Conservation (phyloP, 1,284 basidiomycete species). For the Boletus nobilissimus region DNA sequence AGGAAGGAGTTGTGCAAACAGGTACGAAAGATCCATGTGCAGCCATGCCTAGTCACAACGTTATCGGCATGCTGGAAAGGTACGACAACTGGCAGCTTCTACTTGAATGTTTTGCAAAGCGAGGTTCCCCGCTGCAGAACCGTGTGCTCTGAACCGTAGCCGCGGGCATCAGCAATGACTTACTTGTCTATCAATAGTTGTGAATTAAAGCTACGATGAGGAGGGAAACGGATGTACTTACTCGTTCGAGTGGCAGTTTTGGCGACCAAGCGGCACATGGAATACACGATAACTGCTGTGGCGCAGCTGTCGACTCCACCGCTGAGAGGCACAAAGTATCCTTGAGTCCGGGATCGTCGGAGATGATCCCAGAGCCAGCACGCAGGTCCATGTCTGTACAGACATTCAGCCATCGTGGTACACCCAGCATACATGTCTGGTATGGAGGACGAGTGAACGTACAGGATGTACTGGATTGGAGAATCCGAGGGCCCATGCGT, state of each 20-base stretch:
- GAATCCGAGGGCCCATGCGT: conserved; percentile 62
- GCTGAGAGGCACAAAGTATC: conserved; percentile 95
- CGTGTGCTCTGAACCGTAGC: conserved; percentile 90
- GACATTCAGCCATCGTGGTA: conserved; percentile 15
- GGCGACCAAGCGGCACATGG: conserved; percentile 93
- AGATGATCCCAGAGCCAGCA: conserved; percentile 99
- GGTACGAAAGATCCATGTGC: conserved; percentile 95
- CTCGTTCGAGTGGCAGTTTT: conserved; percentile 79
- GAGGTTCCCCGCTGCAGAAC: conserved; percentile 88
- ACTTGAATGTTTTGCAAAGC: conserved; percentile 98
- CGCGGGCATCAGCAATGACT: conserved; percentile 92
- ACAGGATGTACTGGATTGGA: conserved; percentile 59
- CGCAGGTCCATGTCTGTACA: conserved; percentile 86
- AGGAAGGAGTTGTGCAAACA: conserved; percentile 96
- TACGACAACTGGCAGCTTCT: not conserved
- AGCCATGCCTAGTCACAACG: conserved; percentile 73
- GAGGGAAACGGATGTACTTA: conserved; percentile 46
- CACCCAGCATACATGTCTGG: not conserved
- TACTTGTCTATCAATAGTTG: conserved; percentile 68
- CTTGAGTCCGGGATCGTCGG: conserved; percentile 90
- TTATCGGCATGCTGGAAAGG: not conserved
- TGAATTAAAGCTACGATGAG: not conserved
- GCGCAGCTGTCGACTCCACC: conserved; percentile 99
- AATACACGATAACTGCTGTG: conserved; percentile 93
- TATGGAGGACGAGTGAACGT: conserved; percentile 34